These are phyloP conservation scores for Talaromyces amestolkiae DNA, from an alignment of 2,329 filamentous ascomycete genomes.

Conservation along the genomic window DNA sequence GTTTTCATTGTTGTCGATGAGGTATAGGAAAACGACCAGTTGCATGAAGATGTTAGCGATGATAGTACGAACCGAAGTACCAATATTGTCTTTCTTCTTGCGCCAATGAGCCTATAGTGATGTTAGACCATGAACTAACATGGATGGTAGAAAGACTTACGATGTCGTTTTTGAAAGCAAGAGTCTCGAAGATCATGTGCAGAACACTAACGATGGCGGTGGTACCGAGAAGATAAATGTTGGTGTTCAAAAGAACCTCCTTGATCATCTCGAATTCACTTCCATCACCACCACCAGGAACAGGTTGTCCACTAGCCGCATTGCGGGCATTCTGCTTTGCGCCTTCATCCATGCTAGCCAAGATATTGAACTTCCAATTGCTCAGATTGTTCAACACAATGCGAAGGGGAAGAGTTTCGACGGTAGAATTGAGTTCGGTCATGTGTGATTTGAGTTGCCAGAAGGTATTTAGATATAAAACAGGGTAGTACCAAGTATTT, in stretches of 20 bases:
- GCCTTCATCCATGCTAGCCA: conserved; percentile 81
- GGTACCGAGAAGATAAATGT: conserved; percentile 81
- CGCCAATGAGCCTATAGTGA: conserved; percentile 72
- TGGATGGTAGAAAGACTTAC: conserved; percentile 34
- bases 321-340: conserved; percentile 78
- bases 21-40: conserved; percentile 88
- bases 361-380: conserved; percentile 85
- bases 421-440: conserved; percentile 86
- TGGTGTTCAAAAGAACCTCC: conserved; percentile 89
- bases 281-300: conserved; percentile 79
- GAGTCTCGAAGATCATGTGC: conserved; percentile 91
- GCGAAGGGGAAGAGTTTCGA: conserved; percentile 75
- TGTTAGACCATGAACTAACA: conserved; percentile 20
- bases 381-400: conserved; percentile 78
- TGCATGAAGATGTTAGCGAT: conserved; percentile 99
- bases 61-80: conserved; percentile 93
- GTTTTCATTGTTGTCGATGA: conserved; percentile 95
- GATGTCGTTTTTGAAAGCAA: conserved; percentile 97
- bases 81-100: conserved; percentile 99
- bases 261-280: conserved; percentile 97
- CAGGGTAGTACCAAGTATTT: conserved; percentile 90
- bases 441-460: conserved; percentile 94
- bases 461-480: conserved; percentile 91
- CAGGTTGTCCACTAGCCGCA: conserved; percentile 68
- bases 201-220: conserved; percentile 81